These are phyloP conservation scores for Caryocar brasiliense DNA, from an alignment of 441 rosid species.

Conservation along the genomic window DNA sequence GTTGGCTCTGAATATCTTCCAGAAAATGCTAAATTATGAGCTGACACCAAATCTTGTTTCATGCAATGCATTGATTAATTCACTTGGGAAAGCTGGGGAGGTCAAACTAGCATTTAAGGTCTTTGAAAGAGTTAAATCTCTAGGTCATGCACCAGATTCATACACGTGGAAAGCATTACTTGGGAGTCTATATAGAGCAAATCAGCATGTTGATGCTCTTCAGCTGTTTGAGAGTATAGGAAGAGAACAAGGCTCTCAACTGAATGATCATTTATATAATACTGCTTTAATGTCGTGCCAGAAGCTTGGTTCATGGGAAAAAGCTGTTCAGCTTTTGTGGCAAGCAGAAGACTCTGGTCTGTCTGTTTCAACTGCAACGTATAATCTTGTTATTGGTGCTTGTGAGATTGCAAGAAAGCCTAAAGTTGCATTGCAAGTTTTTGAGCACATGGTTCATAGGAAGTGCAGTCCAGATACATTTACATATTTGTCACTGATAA, in stretches of 20 bases:
- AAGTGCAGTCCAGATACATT: constrained; percentile 49
- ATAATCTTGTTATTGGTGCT: constrained; percentile 56
- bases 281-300: constrained; percentile 65
- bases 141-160: constrained; percentile 48
- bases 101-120: constrained; percentile 48
- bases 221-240: constrained; percentile 39
- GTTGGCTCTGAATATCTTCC: constrained; percentile 45
- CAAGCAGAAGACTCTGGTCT: constrained; percentile 52
- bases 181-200: constrained; percentile 42
- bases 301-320: constrained; percentile 71
- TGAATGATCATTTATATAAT: constrained; percentile 46
- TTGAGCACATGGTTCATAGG: constrained; percentile 52
- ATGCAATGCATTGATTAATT: constrained; percentile 61
- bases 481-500: constrained; percentile 50
- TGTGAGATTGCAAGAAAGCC: constrained; percentile 69
- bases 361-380: constrained; percentile 39
- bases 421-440: constrained; percentile 57
- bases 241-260: constrained; percentile 21
- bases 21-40: constrained; percentile 36
- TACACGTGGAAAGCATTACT: constrained; percentile 78
- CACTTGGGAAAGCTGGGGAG: constrained; percentile 66
- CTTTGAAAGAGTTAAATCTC: constrained; percentile 23
- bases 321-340: constrained; percentile 68
- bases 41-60: constrained; percentile 49
- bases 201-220: constrained; percentile 38